These are phyloP conservation scores for Solanum corneliomulleri DNA, from an alignment of 257 asterid genomes.

Conservation along the genomic window DNA sequence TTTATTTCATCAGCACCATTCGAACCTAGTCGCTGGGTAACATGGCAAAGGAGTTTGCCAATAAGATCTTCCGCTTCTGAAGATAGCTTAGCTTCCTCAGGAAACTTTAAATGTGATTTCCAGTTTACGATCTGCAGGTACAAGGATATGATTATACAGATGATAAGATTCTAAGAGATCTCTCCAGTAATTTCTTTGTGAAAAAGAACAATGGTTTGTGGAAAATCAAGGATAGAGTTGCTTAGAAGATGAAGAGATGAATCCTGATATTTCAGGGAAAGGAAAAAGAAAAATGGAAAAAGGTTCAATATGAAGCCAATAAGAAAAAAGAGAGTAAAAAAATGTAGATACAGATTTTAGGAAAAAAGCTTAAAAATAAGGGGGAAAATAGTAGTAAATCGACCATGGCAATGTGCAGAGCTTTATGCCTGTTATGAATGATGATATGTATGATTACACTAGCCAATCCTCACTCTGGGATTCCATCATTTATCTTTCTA, in stretches of 20 bases:
- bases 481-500: neutral
- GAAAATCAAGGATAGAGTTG: neutral
- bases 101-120: constrained; percentile 83
- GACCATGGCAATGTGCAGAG: neutral
- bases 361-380: neutral
- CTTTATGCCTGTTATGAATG: neutral
- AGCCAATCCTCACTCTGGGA: neutral
- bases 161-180: neutral
- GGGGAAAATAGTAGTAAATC: neutral
- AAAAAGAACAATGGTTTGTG: neutral
- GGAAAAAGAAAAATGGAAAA: neutral
- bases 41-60: constrained; percentile 76
- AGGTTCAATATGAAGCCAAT: neutral
- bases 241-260: neutral
- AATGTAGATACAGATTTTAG: neutral
- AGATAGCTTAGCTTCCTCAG: constrained; percentile 83
- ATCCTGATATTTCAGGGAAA: neutral
- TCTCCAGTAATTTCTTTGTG: neutral
- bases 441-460: neutral
- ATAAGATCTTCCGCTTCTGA: constrained; percentile 79
- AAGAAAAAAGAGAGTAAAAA: neutral
- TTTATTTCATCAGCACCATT: constrained; percentile 84
- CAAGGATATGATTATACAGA: neutral
- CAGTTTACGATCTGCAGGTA: constrained; percentile 83
- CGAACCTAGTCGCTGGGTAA: constrained; percentile 78